Evolutionary conservation across 1,139 yeast species (phyloP).

Genomic region (Zygoascus sp.): DNA sequence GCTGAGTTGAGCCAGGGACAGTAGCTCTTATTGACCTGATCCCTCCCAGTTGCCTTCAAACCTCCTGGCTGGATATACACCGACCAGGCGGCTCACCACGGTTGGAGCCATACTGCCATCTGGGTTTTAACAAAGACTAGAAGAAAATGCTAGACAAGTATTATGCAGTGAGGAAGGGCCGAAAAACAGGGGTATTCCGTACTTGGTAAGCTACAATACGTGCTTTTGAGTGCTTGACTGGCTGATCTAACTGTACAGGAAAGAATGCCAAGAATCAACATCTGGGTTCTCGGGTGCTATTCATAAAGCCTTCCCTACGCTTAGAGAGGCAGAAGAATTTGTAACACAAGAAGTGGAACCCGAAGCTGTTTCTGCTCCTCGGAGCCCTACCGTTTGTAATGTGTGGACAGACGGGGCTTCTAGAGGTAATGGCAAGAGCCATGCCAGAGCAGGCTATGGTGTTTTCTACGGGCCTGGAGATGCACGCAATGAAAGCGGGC

Average conservation of each 20-base stretch:
- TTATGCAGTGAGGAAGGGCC: slow-evolving; percentile 63
- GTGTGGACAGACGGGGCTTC: slow-evolving; percentile 75
- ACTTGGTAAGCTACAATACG: slow-evolving; percentile 41
- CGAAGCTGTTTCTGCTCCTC: no score
- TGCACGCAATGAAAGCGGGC: slow-evolving; percentile 49
- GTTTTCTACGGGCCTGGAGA: slow-evolving; percentile 61
- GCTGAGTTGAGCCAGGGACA: no score
- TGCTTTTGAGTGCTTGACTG: neutral
- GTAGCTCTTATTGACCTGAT: no score
- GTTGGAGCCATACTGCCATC: no score
- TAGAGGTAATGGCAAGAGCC: slow-evolving; percentile 46
- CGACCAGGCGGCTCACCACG: no score
- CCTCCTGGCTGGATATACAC: no score
- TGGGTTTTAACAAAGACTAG: neutral
- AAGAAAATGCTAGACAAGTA: slow-evolving; percentile 23
- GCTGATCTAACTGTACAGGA: neutral
- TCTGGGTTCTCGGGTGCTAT: slow-evolving; percentile 50
- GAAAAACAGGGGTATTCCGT: slow-evolving; percentile 47
- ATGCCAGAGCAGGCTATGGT: slow-evolving; percentile 63
- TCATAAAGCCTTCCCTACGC: slow-evolving; percentile 50
- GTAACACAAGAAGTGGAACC: no score
- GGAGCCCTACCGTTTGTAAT: no score
- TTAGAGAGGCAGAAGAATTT: slow-evolving; percentile 44
- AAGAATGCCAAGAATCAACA: slow-evolving; percentile 36
- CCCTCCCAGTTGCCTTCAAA: no score